A percentile compares a stretch with the other conserved stretches of the same genome.
Evolutionary conservation across 1,284 basidiomycete genomes (phyloP).

Genomic region (Cryptococcus sp.): DNA sequence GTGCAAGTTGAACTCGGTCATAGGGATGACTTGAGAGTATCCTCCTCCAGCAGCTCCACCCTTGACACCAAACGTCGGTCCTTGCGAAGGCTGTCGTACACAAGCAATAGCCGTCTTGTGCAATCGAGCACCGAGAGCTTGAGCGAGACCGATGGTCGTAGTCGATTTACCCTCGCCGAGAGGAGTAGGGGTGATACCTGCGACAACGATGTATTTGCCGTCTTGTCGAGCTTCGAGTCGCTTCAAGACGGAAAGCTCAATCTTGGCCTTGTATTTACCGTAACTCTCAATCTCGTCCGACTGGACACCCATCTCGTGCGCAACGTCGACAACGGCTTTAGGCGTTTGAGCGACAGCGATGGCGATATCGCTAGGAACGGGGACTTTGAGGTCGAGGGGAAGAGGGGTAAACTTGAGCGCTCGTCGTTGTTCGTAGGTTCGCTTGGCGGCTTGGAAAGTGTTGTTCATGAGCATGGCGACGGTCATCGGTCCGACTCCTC

Average conservation of each 20-base stretch:
- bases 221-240: slow-evolving; percentile 79
- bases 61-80: slow-evolving; percentile 99
- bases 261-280: slow-evolving; percentile 95
- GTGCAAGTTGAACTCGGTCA: slow-evolving; percentile 86
- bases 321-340: slow-evolving; percentile 79
- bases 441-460: slow-evolving; percentile 77
- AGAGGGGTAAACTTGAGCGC: slow-evolving; percentile 67
- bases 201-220: slow-evolving; percentile 95
- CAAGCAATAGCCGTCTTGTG: slow-evolving; percentile 91
- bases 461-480: slow-evolving; percentile 98
- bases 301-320: slow-evolving; percentile 80
- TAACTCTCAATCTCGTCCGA: slow-evolving; percentile 88
- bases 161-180: slow-evolving; percentile 98
- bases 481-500: slow-evolving; percentile 98
- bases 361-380: slow-evolving; percentile 91
- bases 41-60: slow-evolving; percentile 97
- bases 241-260: slow-evolving; percentile 82
- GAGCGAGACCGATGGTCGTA: slow-evolving; percentile 94
- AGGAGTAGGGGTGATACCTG: slow-evolving; percentile 97
- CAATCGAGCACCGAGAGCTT: slow-evolving; percentile 92
- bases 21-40: slow-evolving; percentile 98
- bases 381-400: slow-evolving; percentile 65
- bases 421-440: slow-evolving; percentile 65
- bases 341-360: slow-evolving; percentile 94
- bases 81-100: slow-evolving; percentile 98